Base-by-base conservation (phyloP, 2,329 filamentous ascomycete genomes). In the Cercospora berteroae region DNA sequence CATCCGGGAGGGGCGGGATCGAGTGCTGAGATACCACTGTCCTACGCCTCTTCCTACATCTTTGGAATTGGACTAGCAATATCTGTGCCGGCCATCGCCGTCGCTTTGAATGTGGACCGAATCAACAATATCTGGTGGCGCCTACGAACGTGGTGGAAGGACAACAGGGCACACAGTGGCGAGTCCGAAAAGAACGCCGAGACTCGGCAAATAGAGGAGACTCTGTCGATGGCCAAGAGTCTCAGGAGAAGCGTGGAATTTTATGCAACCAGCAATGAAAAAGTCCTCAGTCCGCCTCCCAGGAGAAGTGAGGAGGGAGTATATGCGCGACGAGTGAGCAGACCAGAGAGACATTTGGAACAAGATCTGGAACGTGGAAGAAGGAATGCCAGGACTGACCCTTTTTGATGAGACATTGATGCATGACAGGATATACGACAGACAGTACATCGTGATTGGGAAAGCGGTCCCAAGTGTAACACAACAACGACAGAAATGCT, bases 21-120 rank as follows among this genome's bases (percentile, higher is more conserved):
- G 1, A 58, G 57, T 63, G 75, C 65, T 65, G 77, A 70, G 20
- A 71, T 70, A 68, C 76, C 77, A 29, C 74, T 61, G 1, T 75
- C 77, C 0, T 88, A 84, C 69, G 86, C 88, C 3, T 78, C 81
- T 23, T 84, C 84, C 68, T 88, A 83, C 73, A 83, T 86, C 44
- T 87, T 87, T 66, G 84, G 85, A 0, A 82, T 86, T 27, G 84
- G 85, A 0, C 80, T 87, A 60, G 82, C 81, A 2, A 83, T 87
- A 27, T 84, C 82, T 3, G 82, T 86, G 23, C 65, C 72, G n/a
- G 73, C 71, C 29, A 70, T 74, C 18, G 62, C 67, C 5, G 36
- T 71, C 3, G 73, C 73, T 3, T 33, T 74, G 16, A 63, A 59
- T 10, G 69, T 73, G 1, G 70, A 71, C 20, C 67, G 69, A 39